phyloP scores from a whole-genome alignment of 164 flowering plant genomes.

The Sextonia rubra region DNA sequence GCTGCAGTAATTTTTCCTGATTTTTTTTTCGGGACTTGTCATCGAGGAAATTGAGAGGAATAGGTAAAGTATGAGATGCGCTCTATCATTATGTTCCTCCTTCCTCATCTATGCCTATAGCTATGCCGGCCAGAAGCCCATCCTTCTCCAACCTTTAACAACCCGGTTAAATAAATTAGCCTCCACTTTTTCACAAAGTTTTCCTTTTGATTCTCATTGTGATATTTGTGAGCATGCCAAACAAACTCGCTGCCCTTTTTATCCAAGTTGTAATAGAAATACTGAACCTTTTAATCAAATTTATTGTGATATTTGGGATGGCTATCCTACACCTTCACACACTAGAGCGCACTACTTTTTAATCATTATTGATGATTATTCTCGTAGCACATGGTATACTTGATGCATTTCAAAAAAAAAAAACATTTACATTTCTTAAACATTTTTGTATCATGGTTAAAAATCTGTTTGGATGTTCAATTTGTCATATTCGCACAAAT shows the following conservation, averaged over 20 bases:
- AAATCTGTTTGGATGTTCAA: background rate
- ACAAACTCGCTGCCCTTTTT: background rate
- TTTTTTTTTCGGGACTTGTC: background rate
- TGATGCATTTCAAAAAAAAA: background rate
- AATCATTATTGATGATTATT: slow-evolving; percentile 7
- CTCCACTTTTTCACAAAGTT: background rate
- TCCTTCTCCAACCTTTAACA: background rate
- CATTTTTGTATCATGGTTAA: background rate
- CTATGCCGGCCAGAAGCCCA: background rate
- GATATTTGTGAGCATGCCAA: slow-evolving; percentile 1
- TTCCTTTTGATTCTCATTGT: background rate
- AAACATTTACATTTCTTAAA: background rate
- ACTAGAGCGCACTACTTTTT: background rate
- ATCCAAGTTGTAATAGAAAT: background rate
- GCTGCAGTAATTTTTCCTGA: background rate
- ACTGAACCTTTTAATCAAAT: background rate
- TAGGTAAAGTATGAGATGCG: background rate
- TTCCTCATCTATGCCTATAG: background rate
- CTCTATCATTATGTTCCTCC: background rate
- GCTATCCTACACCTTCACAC: slow-evolving; percentile 3
- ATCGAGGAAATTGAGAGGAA: background rate
- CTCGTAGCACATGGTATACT: background rate
- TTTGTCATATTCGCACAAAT: background rate
- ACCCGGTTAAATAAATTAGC: background rate
- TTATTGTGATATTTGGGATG: slow-evolving; percentile 2